These are phyloP conservation scores for Zymoseptoria brevis DNA, from an alignment of 2,329 filamentous ascomycete genomes.

Conservation along the genomic window DNA sequence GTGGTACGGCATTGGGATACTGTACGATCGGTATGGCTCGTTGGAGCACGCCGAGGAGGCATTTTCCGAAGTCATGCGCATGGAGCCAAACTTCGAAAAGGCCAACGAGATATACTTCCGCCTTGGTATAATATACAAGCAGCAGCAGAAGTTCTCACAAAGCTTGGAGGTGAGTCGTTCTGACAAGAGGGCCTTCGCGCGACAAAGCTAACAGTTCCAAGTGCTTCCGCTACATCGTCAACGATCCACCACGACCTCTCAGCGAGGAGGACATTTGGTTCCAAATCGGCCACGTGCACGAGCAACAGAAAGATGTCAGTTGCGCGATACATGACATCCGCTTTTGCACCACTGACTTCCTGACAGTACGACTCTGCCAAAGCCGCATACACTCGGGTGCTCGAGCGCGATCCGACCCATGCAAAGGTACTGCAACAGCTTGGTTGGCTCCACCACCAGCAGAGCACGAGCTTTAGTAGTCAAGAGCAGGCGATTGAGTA, in stretches of 20 bases:
- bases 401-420: slow-evolving; percentile 90
- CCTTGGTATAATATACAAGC: slow-evolving; percentile 98
- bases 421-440: slow-evolving; percentile 97
- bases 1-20: slow-evolving; percentile 97
- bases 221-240: slow-evolving; percentile 98
- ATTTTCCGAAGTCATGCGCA: slow-evolving; percentile 97
- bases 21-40: slow-evolving; percentile 94
- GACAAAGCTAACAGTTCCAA: slow-evolving; percentile 34
- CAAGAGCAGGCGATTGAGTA: slow-evolving; percentile 97
- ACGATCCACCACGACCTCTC: slow-evolving; percentile 79
- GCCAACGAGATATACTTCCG: slow-evolving; percentile 98
- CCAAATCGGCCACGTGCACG: slow-evolving; percentile 97
- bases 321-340: not conserved
- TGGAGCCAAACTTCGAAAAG: slow-evolving; percentile 96
- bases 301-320: slow-evolving; percentile 96
- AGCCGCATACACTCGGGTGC: slow-evolving; percentile 80
- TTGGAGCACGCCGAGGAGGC: slow-evolving; percentile 92
- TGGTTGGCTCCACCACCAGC: slow-evolving; percentile 95
- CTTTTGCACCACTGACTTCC: slow-evolving; percentile 23
- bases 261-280: slow-evolving; percentile 99
- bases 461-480: slow-evolving; percentile 81
- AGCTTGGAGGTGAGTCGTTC: slow-evolving; percentile 69
- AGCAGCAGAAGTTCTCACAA: slow-evolving; percentile 86
- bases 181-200: not conserved
- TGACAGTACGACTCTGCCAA: slow-evolving; percentile 84